phyloP scores from a whole-genome alignment of 2,329 filamentous ascomycete genomes.

The Botryosphaeria dothidea region DNA sequence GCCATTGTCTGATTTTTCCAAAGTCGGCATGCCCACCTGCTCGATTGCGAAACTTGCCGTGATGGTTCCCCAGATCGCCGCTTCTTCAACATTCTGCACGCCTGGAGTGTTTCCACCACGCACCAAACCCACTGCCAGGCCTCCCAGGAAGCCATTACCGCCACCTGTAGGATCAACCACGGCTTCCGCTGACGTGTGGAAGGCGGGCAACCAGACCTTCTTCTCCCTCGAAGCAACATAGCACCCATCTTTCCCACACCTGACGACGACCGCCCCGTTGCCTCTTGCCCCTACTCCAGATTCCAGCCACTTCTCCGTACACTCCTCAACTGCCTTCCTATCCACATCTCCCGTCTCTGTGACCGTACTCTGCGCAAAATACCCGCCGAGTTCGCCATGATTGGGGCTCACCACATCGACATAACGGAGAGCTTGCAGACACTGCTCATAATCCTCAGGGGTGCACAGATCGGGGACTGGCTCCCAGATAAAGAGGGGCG shows the following conservation, averaged over 20 bases:
- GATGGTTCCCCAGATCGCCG: constrained; percentile 75
- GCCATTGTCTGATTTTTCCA: constrained; percentile 38
- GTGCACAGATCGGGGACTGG: constrained; percentile 88
- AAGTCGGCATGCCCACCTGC: constrained; percentile 78
- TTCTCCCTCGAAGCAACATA: constrained; percentile 46
- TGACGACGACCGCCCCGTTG: constrained; percentile 63
- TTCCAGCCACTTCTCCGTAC: constrained; percentile 39
- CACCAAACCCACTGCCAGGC: constrained; percentile 58
- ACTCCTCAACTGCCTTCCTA: constrained; percentile 41
- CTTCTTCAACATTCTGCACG: constrained; percentile 60
- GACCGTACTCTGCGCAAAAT: constrained; percentile 63
- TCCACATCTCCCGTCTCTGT: constrained; percentile 32
- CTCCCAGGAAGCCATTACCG: constrained; percentile 83
- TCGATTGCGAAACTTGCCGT: constrained; percentile 93
- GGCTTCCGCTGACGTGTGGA: constrained; percentile 56
- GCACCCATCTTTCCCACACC: constrained; percentile 72
- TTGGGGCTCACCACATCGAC: constrained; percentile 75
- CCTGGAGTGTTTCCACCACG: constrained; percentile 50
- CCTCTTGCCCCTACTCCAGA: constrained; percentile 37
- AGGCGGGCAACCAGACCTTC: constrained; percentile 73
- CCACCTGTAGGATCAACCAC: constrained; percentile 94
- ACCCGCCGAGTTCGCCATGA: constrained; percentile 80
- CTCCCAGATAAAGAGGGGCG: constrained; percentile 87
- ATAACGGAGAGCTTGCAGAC: constrained; percentile 52
- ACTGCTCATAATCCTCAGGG: constrained; percentile 60